A percentile compares a stretch with the other conserved stretches of the same genome.
These are phyloP conservation scores for Penicillium fuscoglaucum DNA, from an alignment of 2,329 filamentous ascomycete genomes.

Conservation along the genomic window DNA sequence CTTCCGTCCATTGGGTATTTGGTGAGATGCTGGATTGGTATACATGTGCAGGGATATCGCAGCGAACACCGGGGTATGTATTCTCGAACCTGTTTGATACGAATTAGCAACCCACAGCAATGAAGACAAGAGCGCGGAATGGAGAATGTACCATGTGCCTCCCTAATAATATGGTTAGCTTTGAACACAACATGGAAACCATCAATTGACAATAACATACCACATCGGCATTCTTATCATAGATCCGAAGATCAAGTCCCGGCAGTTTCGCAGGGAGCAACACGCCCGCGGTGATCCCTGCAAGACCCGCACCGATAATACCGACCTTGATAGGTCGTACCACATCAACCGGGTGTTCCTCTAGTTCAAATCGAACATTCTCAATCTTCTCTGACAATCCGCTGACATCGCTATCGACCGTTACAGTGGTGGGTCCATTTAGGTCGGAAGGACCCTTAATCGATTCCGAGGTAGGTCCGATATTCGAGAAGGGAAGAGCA, in stretches of 20 bases:
- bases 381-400: neutral
- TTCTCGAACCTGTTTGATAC: constrained; percentile 41
- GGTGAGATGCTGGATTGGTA: constrained; percentile 69
- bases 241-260: constrained; percentile 63
- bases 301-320: constrained; percentile 64
- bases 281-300: constrained; percentile 64
- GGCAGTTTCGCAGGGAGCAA: constrained; percentile 70
- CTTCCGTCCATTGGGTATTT: constrained; percentile 68
- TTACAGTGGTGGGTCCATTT: constrained; percentile 7
- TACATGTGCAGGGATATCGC: constrained; percentile 68
- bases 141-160: constrained; percentile 44
- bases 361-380: constrained; percentile 35
- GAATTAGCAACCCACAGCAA: constrained; percentile 9
- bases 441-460: constrained; percentile 13
- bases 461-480: constrained; percentile 7
- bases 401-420: constrained; percentile 11
- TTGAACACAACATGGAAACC: too few species aligned
- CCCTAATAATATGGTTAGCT: constrained; percentile 33
- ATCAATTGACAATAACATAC: constrained; percentile 46
- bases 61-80: constrained; percentile 64
- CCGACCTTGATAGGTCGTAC: constrained; percentile 55
- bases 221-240: constrained; percentile 68
- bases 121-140: neutral
- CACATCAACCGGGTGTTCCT: constrained; percentile 52
- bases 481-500: constrained; percentile 5